Base-by-base conservation (phyloP, 140 eudicot species). In the Ambrosia hybrid region DNA sequence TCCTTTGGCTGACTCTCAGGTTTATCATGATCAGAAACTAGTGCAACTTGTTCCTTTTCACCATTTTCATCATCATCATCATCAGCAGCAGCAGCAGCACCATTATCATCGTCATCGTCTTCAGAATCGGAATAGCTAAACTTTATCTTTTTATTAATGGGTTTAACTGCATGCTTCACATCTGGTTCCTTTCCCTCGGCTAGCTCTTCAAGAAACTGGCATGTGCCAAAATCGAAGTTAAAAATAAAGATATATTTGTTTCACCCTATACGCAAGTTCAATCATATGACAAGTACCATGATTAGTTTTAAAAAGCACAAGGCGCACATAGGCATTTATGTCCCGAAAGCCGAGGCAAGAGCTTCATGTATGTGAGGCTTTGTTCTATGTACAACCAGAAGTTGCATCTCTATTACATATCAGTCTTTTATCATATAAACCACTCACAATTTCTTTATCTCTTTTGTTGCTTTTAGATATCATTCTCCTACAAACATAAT, bases 191-290 rank as follows among this genome's bases (percentile, higher is more conserved):
- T 73, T 74, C 91, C 98, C 52, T 86, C 78, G 15, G 83, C 83
- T 59, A 93, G 84, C 82, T 93, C 97, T 84, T 93, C 98, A 73
- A 73, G 85, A 75, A 87, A 93, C 98, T 93, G 79, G 39, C 51
- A 66, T 63, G 14, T n/a, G 48, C 12, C 21, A 71, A 6, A 33
- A 41, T 41, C 13, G 65, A 15, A 43, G 48, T 4, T 13, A 51
- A 16, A 73, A 49, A 33, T 9, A 43, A 43, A 43, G 9, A 9
- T 14, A 9, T 51, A 33, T 15, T 7, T 2, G 11, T 30, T 53
- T 30, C 11, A 11, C 37, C 34, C 34, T 59, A 17, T 36, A n/a
- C 6, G 21, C 45, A 51, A 63, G 5, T 7, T 14, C 12, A 14
- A 33, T 63, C 41, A 49, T 51, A 38, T 73, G 9, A 36, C 1